These are phyloP conservation scores for Aspergillus sclerotioniger DNA, from an alignment of 495 filamentous ascomycete genomes.

Conservation along the genomic window DNA sequence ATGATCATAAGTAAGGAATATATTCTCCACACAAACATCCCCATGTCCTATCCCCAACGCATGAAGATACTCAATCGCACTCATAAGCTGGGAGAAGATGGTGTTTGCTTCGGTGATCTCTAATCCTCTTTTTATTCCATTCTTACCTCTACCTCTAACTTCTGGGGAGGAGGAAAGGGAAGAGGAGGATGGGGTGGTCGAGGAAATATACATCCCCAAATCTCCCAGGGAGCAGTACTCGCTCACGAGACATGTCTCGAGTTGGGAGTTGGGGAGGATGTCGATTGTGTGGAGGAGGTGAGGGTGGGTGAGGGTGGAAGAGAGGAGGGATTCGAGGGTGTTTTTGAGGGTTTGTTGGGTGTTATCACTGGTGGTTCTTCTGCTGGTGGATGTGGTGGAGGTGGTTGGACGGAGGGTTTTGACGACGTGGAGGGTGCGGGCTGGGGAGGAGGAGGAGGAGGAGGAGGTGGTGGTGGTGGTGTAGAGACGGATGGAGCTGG, in stretches of 20 bases:
- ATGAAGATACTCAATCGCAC: constrained; percentile 94
- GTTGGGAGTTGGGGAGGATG: constrained; percentile 83
- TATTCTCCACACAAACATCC: constrained; percentile 92
- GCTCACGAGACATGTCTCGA: constrained; percentile 96
- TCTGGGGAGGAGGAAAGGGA: no score
- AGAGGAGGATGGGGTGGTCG: constrained; percentile 20
- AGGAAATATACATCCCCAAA: constrained; percentile 80
- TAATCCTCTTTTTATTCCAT: constrained; percentile 64
- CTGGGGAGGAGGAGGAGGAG: neutral
- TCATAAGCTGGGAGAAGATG: constrained; percentile 95
- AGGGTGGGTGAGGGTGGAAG: constrained; percentile 78
- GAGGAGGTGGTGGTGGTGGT: constrained; percentile 11
- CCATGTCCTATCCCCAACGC: constrained; percentile 92
- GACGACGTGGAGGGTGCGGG: constrained; percentile 75
- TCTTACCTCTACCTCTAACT: no score
- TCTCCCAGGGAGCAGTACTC: constrained; percentile 94
- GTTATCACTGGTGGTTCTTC: no score
- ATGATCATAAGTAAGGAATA: constrained; percentile 53
- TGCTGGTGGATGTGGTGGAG: constrained; percentile 70
- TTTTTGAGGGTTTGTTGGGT: constrained; percentile 34
- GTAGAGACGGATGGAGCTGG: constrained; percentile 31
- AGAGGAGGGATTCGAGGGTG: constrained; percentile 75
- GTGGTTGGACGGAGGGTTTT: constrained; percentile 84
- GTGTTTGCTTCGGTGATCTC: constrained; percentile 86
- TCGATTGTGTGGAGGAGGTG: constrained; percentile 95